Evolutionary conservation across 768 basidiomycete species (phyloP), one percentile per base, ranked within the genome.

Genomic region (Leccinellum albellum): DNA sequence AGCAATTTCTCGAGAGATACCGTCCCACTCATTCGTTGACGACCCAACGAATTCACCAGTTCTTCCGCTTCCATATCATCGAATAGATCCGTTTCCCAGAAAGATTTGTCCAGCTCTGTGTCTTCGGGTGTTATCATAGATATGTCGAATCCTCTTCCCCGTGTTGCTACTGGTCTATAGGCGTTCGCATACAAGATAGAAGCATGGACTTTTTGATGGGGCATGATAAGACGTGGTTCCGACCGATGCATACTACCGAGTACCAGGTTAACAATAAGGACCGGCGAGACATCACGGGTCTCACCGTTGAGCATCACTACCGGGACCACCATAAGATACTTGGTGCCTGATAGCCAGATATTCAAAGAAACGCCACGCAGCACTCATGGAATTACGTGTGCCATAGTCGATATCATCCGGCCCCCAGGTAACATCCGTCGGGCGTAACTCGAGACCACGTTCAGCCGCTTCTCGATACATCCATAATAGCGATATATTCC

Each of bases 351-450:
- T 57, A 9, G 63, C 26, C 28, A 55, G 3, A 62, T 8, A 50
- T 47, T 64, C 61, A 2, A 60, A 12, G 3, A 31, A 6, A 10
- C 46, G 26, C 62, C 62, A 63, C 14, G 20, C 3, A 4, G 9
- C 1, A 23, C 26, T 40, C 62, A 63, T 63, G 5, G 62, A 63
- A n/a, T 63, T n/a, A 24, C 20, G 52, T 26, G 29, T 56, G 14
- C 60, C 62, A 17, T 50, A 61, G 29, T 63, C 60, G 13, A 63
- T 35, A 32, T 64, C 62, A 10, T 59, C 57, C 3, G 60, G 62
- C 4, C 59, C 49, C 60, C 60, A 63, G 28, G 56, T 55, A 20
- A 63, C 26, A 28, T 63, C 50, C 35, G 55, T 61, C 6, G 62
- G 57, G 4, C 55, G 53, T 33, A 73, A 54, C 2, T 53, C 31